phyloP scores from a whole-genome alignment of 2,329 filamentous ascomycete species.

The Sporothrix pseudoabietina region DNA sequence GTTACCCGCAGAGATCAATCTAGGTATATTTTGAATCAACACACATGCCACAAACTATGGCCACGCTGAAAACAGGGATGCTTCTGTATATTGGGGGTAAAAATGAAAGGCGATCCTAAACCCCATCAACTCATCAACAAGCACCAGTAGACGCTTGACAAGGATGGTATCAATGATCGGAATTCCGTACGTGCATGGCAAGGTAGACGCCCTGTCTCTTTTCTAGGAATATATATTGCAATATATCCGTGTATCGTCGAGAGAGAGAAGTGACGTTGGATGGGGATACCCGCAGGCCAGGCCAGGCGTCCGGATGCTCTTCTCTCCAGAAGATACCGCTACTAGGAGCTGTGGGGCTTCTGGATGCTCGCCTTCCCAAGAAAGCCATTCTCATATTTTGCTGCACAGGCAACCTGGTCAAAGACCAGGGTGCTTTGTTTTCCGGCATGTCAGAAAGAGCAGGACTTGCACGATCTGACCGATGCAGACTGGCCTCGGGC shows the following conservation, averaged over 20 bases:
- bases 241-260: neutral
- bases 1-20: neutral
- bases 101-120: neutral
- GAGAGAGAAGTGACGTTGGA: neutral
- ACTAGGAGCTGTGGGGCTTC: neutral
- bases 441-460: neutral
- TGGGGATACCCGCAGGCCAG: neutral
- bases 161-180: slow-evolving; percentile 25
- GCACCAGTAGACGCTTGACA: neutral
- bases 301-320: neutral
- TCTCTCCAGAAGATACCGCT: neutral
- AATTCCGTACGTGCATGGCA: slow-evolving; percentile 35
- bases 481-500: neutral
- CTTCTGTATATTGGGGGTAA: neutral
- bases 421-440: neutral
- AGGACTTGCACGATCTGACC: slow-evolving; percentile 7
- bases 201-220: neutral
- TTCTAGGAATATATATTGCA: slow-evolving; percentile 4
- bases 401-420: neutral
- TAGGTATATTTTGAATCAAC: neutral
- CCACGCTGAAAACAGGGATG: neutral
- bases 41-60: neutral
- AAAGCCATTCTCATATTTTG: neutral
- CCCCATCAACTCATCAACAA: neutral
- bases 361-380: neutral